Evolutionary conservation across 192 early-diverging fungal species (phyloP).

Genomic region (Rhizoclosmatium sp.): DNA sequence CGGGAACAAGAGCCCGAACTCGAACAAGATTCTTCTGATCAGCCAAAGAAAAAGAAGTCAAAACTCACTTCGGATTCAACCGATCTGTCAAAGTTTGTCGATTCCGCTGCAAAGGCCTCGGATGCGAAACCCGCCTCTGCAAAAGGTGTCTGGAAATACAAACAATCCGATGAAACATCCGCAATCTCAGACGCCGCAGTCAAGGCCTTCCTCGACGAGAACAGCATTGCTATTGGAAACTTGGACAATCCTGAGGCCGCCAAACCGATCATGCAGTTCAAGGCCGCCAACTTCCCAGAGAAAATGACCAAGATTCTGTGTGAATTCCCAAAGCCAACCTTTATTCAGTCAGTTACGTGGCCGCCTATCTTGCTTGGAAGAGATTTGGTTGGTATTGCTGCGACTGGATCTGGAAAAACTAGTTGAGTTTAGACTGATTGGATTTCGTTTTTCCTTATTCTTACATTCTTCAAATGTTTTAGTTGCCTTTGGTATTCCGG

Average conservation of each 20-base stretch:
- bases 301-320: conserved; percentile 69
- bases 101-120: background rate
- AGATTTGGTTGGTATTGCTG: conserved; percentile 90
- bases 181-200: conserved; percentile 30
- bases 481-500: conserved; percentile 74
- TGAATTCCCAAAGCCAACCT: conserved; percentile 85
- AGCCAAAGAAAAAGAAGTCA: conserved; percentile 59
- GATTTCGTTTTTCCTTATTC: conserved; percentile 35
- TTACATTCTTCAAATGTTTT: conserved; percentile 63
- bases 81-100: background rate
- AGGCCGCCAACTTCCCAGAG: conserved; percentile 72
- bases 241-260: conserved; percentile 13
- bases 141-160: conserved; percentile 13
- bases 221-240: conserved; percentile 51
- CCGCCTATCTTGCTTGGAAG: conserved; percentile 80
- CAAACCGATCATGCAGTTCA: conserved; percentile 78
- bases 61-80: conserved; percentile 43
- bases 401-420: conserved; percentile 52
- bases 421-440: background rate
- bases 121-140: conserved; percentile 1
- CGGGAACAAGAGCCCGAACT: conserved; percentile 7
- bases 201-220: conserved; percentile 45
- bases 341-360: conserved; percentile 95
- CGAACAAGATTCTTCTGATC: background rate
- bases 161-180: background rate